Evolutionary conservation across 805 yeast genomes (phyloP), one percentile per base, ranked within the genome.

Genomic region (Saccharomycopsis fibuligera): DNA sequence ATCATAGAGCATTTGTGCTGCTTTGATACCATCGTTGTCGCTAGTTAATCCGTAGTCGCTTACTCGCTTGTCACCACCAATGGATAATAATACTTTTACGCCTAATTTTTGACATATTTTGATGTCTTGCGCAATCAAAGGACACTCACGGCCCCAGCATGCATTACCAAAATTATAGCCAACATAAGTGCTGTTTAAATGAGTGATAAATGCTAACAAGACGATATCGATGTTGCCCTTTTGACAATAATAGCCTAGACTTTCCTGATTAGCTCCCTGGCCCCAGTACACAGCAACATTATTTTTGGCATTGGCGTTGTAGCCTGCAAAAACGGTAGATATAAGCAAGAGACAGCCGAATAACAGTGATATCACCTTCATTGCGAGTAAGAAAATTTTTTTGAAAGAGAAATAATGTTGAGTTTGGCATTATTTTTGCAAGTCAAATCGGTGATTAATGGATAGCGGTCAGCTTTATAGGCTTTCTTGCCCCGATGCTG

Each of bases 1-100:
- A 54, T 79, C 68, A 75, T 86, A 83, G 37, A 82, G 61, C 40
- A 79, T 66, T 25, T 67, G 72, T 5, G 84, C 90, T 57, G 78
- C 80, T 2, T 60, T 60, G 57, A 74, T 77, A 40, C 87, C 96
- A 62, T 86, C 91, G 54, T 79, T 68, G 61, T 88, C 96, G 52
- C 78, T 74, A 57, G 85, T 82, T 61, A 89, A 87, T 1, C 96
- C 96, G 61, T 90, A 96, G 29, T 85, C 68, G 40, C 88, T 74
- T 8, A 89, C 14, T 22, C 33, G 14, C 1, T 47, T 52, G 25
- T 86, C 82, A 58, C 96, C 95, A 70, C 69, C 79, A 56, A 90
- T 62, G 0, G 96, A 86, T 8, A 90, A 62, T 29, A 90, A 61
- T 3, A 90, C 81, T 57, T 81, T 83, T 58, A 85, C 84, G 43